Base-by-base conservation (phyloP, 768 basidiomycete genomes). In the Suillus sp. region DNA sequence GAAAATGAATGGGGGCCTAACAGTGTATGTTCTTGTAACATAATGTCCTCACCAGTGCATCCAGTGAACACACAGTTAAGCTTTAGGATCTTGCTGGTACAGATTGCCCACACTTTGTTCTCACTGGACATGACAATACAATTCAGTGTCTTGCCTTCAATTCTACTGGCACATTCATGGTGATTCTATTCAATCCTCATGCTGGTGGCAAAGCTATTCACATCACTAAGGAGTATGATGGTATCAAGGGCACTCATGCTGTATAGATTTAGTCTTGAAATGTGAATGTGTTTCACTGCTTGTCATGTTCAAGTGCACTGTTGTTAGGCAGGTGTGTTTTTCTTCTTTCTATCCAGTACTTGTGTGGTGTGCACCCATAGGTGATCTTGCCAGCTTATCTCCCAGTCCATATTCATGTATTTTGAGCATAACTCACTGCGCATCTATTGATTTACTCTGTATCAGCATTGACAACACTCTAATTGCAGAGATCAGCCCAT, bases 171-270 rank as follows among this genome's bases (percentile, higher is more conserved):
- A 90, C 85, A 0, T 72, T 93, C 45, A 79, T 98, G 54, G 95
- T 85, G 8, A 97, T 96, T 40, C 66, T 99, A 48, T 99, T 96
- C 69, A 96, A 99, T 76, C 86, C 93, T n/a, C 86, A 96, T 63
- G 77, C 85, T 0, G 90, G 93, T 16, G 81, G 83, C 0, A 92
- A 92, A n/a, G 83, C 96, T 7, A 89, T 99, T 38, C 85, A 93
- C 56, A 76, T 88, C 34, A 78, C 86, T 9, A 96, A 99, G 70
- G 92, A 95, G 0, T 95, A 99, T 73, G 87, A 87, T 22, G 97
- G 97, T 11, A 89, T 99, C 75, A 98, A 97, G 77, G 94, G 94
- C 4, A 86, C 93, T 4, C 83, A 97, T 20, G 90, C 95, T 3
- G 81, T 84, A 30, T 99, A 93, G 92, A 86, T 97, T n/a, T n/a